Evolutionary conservation across 1,139 yeast species (phyloP).

Genomic region (Debaryomyces robertsiae): DNA sequence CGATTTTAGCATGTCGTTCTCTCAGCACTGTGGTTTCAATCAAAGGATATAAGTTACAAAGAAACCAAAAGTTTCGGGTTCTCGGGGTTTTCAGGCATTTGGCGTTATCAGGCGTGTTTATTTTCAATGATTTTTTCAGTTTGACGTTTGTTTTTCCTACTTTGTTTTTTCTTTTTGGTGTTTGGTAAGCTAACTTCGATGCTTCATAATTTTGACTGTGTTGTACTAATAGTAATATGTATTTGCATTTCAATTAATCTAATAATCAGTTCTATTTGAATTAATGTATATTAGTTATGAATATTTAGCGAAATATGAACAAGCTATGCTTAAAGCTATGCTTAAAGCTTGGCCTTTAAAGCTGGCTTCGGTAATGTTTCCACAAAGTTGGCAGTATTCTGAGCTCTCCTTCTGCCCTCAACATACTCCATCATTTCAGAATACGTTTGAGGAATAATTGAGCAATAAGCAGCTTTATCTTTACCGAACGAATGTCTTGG

Average conservation of each 20-base stretch:
- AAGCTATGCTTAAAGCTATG: no score
- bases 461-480: slow-evolving; percentile 49
- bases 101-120: neutral
- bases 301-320: neutral
- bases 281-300: slow-evolving; percentile 4
- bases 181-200: slow-evolving; percentile 6
- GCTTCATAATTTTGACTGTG: slow-evolving; percentile 1
- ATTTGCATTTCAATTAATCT: slow-evolving; percentile 5
- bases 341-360: slow-evolving; percentile 6
- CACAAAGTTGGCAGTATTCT: slow-evolving; percentile 74
- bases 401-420: slow-evolving; percentile 88
- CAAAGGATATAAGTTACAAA: neutral
- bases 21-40: no score
- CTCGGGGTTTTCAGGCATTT: neutral
- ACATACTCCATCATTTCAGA: slow-evolving; percentile 90
- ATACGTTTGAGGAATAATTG: slow-evolving; percentile 85
- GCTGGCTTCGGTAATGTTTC: slow-evolving; percentile 36
- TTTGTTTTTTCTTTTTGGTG: neutral
- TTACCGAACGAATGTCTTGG: slow-evolving; percentile 50
- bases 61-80: slow-evolving; percentile 5
- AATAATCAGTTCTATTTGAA: slow-evolving; percentile 1
- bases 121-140: slow-evolving; percentile 4
- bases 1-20: neutral
- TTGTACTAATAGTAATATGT: slow-evolving; percentile 8
- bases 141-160: slow-evolving; percentile 1